Conservation (phyloP, 345 rosid species). For the Dimocarpus longan region DNA sequence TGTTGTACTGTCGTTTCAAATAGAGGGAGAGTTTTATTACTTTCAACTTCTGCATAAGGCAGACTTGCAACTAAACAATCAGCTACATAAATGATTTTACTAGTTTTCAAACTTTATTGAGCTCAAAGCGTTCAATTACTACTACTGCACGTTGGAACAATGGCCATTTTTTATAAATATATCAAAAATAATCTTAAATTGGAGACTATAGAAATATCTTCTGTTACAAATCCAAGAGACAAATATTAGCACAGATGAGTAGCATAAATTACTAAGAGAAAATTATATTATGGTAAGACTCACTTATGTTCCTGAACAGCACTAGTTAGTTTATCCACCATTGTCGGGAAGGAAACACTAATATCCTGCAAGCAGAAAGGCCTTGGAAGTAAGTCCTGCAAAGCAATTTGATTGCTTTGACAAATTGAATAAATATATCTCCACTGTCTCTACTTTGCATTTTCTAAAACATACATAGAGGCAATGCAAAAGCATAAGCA, state of each 20-base stretch:
- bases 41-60: too few species aligned
- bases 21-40: too few species aligned
- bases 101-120: not conserved
- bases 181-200: not conserved
- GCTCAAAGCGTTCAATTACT: not conserved
- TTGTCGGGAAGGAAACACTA: slow-evolving; percentile 38
- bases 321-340: slow-evolving; percentile 41
- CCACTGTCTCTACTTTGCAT: slow-evolving; percentile 2
- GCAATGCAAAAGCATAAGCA: not conserved
- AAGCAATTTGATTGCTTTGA: slow-evolving; percentile 5
- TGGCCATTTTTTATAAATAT: not conserved
- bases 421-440: not conserved
- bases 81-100: not conserved
- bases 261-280: not conserved
- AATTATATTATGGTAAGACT: slow-evolving; percentile 25
- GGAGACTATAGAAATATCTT: not conserved
- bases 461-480: not conserved
- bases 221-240: slow-evolving; percentile 2
- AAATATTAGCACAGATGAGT: not conserved
- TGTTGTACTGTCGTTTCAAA: too few species aligned
- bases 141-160: not conserved
- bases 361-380: slow-evolving; percentile 43
- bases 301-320: slow-evolving; percentile 55
- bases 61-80: not conserved
- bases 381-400: slow-evolving; percentile 8